phyloP scores from a whole-genome alignment of 495 filamentous ascomycete species.

The Bombardia bombarda region DNA sequence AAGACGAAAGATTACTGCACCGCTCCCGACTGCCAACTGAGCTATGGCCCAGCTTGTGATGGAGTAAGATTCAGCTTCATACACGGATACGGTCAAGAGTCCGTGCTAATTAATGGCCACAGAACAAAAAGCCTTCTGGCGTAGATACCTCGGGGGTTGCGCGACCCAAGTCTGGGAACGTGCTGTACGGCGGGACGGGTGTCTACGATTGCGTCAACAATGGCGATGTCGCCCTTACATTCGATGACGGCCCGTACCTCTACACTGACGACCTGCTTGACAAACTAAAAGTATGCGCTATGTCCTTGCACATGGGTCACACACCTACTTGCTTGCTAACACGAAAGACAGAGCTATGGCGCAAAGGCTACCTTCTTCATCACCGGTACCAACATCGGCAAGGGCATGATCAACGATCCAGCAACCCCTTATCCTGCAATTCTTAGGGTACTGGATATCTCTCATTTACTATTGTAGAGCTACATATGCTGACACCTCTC shows the following conservation, averaged over 20 bases:
- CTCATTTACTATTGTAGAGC: background rate
- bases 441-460: slow-evolving; percentile 38
- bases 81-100: no score
- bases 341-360: slow-evolving; percentile 37
- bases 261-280: slow-evolving; percentile 65
- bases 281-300: slow-evolving; percentile 39
- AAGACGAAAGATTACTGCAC: slow-evolving; percentile 51
- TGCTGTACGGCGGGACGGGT: slow-evolving; percentile 51
- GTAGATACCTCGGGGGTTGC: slow-evolving; percentile 49
- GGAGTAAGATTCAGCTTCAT: slow-evolving; percentile 30
- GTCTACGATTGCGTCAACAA: slow-evolving; percentile 59
- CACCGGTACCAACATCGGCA: slow-evolving; percentile 66
- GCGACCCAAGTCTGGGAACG: slow-evolving; percentile 49
- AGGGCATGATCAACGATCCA: slow-evolving; percentile 60
- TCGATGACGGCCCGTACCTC: slow-evolving; percentile 67
- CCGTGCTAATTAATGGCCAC: slow-evolving; percentile 3
- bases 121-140: slow-evolving; percentile 53
- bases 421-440: slow-evolving; percentile 48
- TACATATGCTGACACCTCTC: slow-evolving; percentile 12
- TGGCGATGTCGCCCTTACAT: slow-evolving; percentile 66
- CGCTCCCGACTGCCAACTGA: slow-evolving; percentile 62
- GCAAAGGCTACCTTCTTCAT: slow-evolving; percentile 76
- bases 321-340: slow-evolving; percentile 8
- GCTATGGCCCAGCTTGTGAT: slow-evolving; percentile 60
- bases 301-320: background rate